These are phyloP conservation scores for Hylodesmum podocarpum DNA, from an alignment of 306 rosid genomes.

Conservation along the genomic window DNA sequence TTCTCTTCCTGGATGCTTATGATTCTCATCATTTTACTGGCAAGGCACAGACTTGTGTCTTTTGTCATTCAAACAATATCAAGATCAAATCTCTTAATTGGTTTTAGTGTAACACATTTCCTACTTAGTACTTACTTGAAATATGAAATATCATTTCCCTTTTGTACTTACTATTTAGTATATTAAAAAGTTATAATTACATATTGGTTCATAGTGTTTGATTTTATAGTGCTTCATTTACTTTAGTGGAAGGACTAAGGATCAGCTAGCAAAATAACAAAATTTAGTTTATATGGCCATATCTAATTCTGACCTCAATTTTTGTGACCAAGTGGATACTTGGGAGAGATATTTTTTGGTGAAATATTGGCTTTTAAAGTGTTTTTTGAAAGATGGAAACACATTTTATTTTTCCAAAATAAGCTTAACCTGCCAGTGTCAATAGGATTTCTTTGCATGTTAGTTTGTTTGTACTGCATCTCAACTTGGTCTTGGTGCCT, in stretches of 20 bases:
- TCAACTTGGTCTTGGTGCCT: neutral
- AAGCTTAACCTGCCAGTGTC: neutral
- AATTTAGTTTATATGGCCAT: neutral
- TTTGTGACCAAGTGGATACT: neutral
- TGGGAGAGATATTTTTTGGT: neutral
- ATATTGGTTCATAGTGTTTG: neutral
- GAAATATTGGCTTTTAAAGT: neutral
- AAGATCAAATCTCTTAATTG: neutral
- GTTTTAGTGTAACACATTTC: neutral
- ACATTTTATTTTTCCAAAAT: neutral
- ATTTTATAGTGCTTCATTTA: neutral
- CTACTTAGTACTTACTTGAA: neutral
- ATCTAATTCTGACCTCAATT: conserved; percentile 7
- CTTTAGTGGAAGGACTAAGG: neutral
- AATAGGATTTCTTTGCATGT: conserved; percentile 3
- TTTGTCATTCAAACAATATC: neutral
- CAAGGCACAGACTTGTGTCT: neutral
- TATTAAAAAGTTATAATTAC: neutral
- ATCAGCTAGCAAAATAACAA: neutral
- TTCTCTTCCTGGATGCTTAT: conserved; percentile 3
- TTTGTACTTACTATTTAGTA: neutral
- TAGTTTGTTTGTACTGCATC: conserved; percentile 8
- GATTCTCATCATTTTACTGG: conserved; percentile 2
- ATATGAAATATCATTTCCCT: neutral
- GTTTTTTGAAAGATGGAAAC: neutral